Evolutionary conservation across 1,139 yeast species (phyloP), one percentile per base, ranked within the genome.

Genomic region (Candida tunisiensis): DNA sequence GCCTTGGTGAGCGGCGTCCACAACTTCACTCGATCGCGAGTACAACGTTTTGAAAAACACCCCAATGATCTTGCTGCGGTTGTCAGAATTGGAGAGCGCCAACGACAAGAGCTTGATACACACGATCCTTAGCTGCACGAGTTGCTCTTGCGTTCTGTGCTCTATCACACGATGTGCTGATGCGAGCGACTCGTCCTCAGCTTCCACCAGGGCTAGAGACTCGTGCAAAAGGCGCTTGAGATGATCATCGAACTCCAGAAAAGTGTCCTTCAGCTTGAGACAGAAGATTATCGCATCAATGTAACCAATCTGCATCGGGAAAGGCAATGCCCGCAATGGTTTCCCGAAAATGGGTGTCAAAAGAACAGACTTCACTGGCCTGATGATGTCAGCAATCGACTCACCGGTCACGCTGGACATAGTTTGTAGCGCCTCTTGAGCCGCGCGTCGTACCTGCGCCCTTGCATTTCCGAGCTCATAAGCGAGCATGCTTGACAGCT

Each of bases 261-360:
- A 83, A 0, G 93, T 68, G 34, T 78, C 69, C 6, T 80, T 88
- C 27, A 88, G 60, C 2, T 75, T 71, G 34, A 91, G 57, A 44
- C 96, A 88, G 49, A 74, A 91, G 0, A 93, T 74, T 9, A 91
- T 80, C 1, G 96, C 98, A 53, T 88, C 98, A 34, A 91, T 83
- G 49, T 88, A 85, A 19, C 98, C 98, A 32, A 91, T 88, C 54
- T 91, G 98, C 94, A 85, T 88, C 3, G 95, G 92, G 56, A 91
- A 88, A 1, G 99, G 98, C 35, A 91, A 61, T 1, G 98, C 98
- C 35, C 99, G 64, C 34, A 91, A 56, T 1, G 99, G 99, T 45
- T 91, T 91, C 5, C 94, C 93, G 56, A 88, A 91, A 23, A 91
- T 88, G 6, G 98, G 98, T 1, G 92, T 80, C 26, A 91, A 55